Evolutionary conservation across 306 rosid species (phyloP), one percentile per base, ranked within the genome.

Genomic region (Trifolium dubium): DNA sequence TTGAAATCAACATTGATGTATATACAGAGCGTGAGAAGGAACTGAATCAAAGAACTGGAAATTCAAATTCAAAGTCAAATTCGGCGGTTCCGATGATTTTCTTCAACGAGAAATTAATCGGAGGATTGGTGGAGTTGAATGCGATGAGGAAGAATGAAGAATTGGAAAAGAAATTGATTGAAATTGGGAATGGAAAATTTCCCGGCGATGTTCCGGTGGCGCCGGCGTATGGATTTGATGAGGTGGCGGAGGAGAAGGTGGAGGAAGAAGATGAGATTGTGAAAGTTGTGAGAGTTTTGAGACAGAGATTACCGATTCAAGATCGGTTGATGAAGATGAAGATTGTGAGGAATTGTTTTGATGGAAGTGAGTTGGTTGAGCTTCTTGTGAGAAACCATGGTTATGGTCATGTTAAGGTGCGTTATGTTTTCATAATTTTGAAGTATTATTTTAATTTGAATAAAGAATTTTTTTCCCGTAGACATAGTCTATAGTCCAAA

Each of bases 1-100:
- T 89, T 39, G 98, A 94, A 74, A 94, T 94, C 70, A 94, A 94
- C 85, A 30, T 94, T 10, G 98, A 94, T 67, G 98, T 94, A 30
- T 94, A 64, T 56, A 76, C 80, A 0, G 79, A 78, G 63, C 74
- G 98, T 30, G 92, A 88, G 80, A 74, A 74, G 28, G 98, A 94
- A 83, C 83, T 94, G 0, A 12, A 58, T 1, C 80, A 84, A 30
- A 74, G 92, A 67, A 88, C 96, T 8, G 97, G 97, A 1, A 83
- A 53, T 46, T 15, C 72, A 0, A 74, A 53, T 50, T 23, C 69
- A 0, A 73, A n/a, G n/a, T 23, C 23, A 23, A 23, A 23, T 23
- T 23, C 23, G 23, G 23, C 91, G 10, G 98, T 94, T 68, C 98
- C 98, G 44, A 86, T 83, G 86, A 84, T 94, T 23, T 94, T 94